phyloP scores from a whole-genome alignment of 2,329 filamentous ascomycete species.

The Botryotinia globosa region DNA sequence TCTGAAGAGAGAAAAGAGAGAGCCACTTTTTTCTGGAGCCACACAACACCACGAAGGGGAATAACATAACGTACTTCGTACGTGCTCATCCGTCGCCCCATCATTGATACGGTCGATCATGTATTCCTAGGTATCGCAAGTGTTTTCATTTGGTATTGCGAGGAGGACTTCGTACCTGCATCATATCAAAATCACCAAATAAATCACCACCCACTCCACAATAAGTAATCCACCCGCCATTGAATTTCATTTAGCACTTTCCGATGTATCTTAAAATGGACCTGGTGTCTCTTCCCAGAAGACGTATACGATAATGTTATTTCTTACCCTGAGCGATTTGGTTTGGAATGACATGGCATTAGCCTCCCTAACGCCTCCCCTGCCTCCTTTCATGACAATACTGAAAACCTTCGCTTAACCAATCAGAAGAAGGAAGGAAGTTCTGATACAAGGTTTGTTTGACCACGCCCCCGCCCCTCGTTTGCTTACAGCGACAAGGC shows the following conservation, averaged over 20 bases:
- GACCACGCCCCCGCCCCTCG: constrained; percentile 14
- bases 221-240: not conserved
- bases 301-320: not conserved
- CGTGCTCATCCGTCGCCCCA: not conserved
- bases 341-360: constrained; percentile 2
- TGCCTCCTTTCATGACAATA: constrained; percentile 9
- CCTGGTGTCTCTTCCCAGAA: not conserved
- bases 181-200: constrained; percentile 8
- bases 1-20: not conserved
- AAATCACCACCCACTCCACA: not conserved
- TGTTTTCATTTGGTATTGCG: not conserved
- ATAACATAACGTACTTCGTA: not conserved
- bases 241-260: not conserved
- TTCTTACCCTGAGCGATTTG: not conserved
- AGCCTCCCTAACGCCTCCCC: constrained; percentile 6
- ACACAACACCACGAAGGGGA: constrained; percentile 8
- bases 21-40: constrained; percentile 3
- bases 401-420: constrained; percentile 4
- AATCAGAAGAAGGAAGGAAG: not conserved
- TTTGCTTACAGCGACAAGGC: constrained; percentile 13
- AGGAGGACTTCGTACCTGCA: not conserved
- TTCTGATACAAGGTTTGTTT: constrained; percentile 20
- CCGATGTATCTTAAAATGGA: not conserved
- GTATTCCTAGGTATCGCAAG: not conserved
- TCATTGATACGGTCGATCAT: constrained; percentile 9